Conservation (phyloP, 805 yeast species). For the Peterozyma xylosa region DNA sequence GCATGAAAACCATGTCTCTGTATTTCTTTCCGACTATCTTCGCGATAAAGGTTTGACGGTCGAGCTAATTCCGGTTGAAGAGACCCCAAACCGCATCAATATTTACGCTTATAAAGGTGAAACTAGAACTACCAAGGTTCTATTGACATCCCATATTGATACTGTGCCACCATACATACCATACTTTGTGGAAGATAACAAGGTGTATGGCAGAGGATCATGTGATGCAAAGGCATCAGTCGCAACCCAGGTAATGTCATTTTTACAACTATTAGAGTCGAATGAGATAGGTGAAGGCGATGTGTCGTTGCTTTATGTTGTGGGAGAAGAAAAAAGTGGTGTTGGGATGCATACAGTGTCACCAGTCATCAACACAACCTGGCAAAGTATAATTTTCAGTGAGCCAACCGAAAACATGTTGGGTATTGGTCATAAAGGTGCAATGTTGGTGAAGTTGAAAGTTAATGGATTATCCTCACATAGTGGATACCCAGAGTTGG, state of each 20-base stretch:
- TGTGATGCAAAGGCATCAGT: slow-evolving; percentile 69
- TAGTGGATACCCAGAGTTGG: slow-evolving; percentile 65
- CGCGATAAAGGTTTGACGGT: slow-evolving; percentile 41
- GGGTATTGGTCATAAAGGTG: slow-evolving; percentile 67
- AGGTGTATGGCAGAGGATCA: slow-evolving; percentile 59
- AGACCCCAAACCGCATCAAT: slow-evolving; percentile 30
- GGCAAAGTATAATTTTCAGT: slow-evolving; percentile 63
- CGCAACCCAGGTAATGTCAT: slow-evolving; percentile 52
- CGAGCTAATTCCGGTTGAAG: slow-evolving; percentile 30
- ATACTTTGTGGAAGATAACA: slow-evolving; percentile 38
- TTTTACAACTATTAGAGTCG: slow-evolving; percentile 33
- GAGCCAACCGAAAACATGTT: slow-evolving; percentile 69
- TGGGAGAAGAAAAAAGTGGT: slow-evolving; percentile 68
- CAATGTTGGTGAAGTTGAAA: slow-evolving; percentile 29
- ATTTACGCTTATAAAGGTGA: slow-evolving; percentile 49
- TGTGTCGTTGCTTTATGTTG: slow-evolving; percentile 50
- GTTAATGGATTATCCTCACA: slow-evolving; percentile 57
- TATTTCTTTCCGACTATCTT: slow-evolving; percentile 31
- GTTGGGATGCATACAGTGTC: slow-evolving; percentile 49
- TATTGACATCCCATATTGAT: slow-evolving; percentile 61
- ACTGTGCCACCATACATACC: slow-evolving; percentile 64
- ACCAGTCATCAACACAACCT: slow-evolving; percentile 28
- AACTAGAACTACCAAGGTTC: slow-evolving; percentile 35
- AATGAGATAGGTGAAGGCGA: slow-evolving; percentile 43
- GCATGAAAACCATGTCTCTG: slow-evolving; percentile 29